Conservation (phyloP, 495 filamentous ascomycete species). For the Aspergillus bertholletiae region DNA sequence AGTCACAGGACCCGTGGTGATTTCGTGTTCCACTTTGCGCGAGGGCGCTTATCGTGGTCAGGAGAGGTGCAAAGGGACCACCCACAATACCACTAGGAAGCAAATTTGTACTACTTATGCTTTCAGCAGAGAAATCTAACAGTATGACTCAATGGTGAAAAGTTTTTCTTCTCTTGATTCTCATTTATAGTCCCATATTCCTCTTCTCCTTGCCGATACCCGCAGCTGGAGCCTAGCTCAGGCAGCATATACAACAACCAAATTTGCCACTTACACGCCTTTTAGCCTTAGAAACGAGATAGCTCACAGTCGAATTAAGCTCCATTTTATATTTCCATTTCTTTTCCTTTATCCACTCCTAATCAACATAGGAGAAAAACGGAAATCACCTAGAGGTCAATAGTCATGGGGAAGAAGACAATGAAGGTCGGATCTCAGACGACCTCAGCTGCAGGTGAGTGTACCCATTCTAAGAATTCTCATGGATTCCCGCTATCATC, state of each 20-base stretch:
- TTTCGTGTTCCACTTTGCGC: conserved; percentile 52
- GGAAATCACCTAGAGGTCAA: not conserved
- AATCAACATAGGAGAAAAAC: too few relatives aligned
- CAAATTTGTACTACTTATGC: not conserved
- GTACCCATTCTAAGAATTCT: not conserved
- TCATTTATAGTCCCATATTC: not conserved
- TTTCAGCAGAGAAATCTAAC: not conserved
- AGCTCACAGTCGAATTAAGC: not conserved
- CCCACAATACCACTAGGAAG: too few relatives aligned
- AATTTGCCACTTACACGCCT: not conserved
- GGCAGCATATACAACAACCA: not conserved
- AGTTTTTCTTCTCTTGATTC: not conserved
- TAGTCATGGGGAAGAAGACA: conserved; percentile 12
- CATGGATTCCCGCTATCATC: not conserved
- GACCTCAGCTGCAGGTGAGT: conserved; percentile 11
- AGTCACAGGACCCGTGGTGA: conserved; percentile 40
- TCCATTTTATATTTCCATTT: not conserved
- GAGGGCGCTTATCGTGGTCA: conserved; percentile 15
- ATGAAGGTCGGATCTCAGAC: not conserved
- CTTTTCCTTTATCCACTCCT: not conserved
- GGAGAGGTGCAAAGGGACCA: not conserved
- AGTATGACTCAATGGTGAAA: not conserved
- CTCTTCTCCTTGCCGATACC: not conserved
- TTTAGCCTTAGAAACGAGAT: not conserved
- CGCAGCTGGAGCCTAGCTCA: too few relatives aligned